Evolutionary conservation across 768 basidiomycete genomes (phyloP).

Genomic region (Pulveroboletus sp.): DNA sequence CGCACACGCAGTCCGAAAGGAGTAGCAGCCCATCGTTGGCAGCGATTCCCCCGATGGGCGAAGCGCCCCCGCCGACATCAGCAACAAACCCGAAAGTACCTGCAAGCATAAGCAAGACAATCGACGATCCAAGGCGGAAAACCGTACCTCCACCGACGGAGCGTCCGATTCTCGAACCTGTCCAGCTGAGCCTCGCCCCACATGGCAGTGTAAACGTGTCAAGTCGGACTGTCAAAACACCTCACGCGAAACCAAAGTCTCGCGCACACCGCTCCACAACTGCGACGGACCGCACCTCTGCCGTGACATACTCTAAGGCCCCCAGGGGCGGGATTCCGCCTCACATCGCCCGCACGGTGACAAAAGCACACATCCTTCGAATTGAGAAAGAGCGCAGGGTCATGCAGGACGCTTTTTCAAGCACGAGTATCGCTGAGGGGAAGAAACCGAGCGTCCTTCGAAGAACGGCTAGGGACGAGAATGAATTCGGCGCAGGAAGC

Average conservation of each 20-base stretch:
- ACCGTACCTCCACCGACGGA: neutral
- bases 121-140: neutral
- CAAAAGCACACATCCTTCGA: constrained; percentile 24
- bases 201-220: neutral
- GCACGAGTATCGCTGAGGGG: neutral
- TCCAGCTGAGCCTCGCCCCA: neutral
- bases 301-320: constrained; percentile 12
- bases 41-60: neutral
- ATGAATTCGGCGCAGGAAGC: neutral
- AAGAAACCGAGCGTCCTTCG: constrained; percentile 31
- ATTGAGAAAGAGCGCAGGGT: constrained; percentile 23
- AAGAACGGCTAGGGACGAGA: neutral
- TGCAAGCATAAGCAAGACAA: neutral
- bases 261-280: neutral
- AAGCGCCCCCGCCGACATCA: neutral
- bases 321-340: constrained; percentile 33
- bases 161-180: constrained; percentile 1
- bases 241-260: constrained; percentile 4
- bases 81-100: neutral
- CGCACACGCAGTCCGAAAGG: neutral
- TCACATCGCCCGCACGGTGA: constrained; percentile 29
- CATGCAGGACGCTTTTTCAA: constrained; percentile 13
- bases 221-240: neutral
- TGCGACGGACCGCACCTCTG: neutral
- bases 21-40: neutral